Base-by-base conservation (phyloP, 2,329 filamentous ascomycete genomes). In the Paraconiothyrium brasiliense region DNA sequence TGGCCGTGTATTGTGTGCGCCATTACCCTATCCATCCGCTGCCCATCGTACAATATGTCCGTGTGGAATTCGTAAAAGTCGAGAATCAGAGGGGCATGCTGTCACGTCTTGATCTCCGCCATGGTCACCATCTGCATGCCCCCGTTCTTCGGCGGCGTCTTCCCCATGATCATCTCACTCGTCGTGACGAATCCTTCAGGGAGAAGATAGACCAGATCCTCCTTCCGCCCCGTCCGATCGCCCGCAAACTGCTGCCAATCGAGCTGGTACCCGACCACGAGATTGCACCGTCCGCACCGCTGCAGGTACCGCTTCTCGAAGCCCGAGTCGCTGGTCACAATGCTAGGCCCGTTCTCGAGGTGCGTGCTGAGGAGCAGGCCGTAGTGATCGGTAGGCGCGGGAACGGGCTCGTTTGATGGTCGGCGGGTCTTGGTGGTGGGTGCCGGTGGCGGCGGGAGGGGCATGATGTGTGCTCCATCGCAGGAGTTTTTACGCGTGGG, bases 301-400 rank as follows among this genome's bases (percentile, higher is more conserved):
- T 86, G 80, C 4, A 87, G 67, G 59, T 84, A 80, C 20, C 90
- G 78, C 80, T 90, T 91, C 79, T 92, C 90, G 63, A 91, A 91
- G 5, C 89, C 90, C 61, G 90, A 86, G 63, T 84, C 83, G 11
- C 85, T 80, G 1, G 84, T 79, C 7, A 90, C 79, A 0, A 90
- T 77, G 11, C 83, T 81, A 6, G 84, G 74, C 43, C 82, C 83
- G 1, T 79, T 74, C 60, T 87, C 85, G 0, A 79, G 76, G 2
- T 78, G 70, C 0, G 85, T 82, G 2, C 80, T 82, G 0, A 85
- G 80, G 1, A 88, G 80, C 0, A 86, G 78, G 10, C 85, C 85
- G 62, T 85, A 85, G 71, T 82, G 76, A 58, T 73, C 62, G 20
- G 57, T 62, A 1, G 61, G 58, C 54, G 52, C 44, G 35, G 59